Evolutionary conservation across 2,329 filamentous ascomycete species (phyloP).

Genomic region (Trichoderma harzianum): DNA sequence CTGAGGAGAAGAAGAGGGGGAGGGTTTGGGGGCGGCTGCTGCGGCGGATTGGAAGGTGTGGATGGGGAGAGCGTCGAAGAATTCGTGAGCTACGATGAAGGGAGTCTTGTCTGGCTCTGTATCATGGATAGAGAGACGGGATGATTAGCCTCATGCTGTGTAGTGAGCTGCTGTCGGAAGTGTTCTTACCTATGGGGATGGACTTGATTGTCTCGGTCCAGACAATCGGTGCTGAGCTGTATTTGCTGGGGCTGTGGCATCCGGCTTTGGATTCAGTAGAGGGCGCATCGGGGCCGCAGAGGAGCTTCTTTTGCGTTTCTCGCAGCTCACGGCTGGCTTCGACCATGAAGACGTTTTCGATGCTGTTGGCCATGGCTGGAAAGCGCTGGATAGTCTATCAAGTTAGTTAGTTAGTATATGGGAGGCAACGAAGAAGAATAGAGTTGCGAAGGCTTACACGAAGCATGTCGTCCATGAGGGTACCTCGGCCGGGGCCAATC

Average conservation of each 20-base stretch:
- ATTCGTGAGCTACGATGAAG: constrained; percentile 95
- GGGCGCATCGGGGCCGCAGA: constrained; percentile 69
- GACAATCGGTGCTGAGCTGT: constrained; percentile 68
- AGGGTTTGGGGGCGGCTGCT: constrained; percentile 26
- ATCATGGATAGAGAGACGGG: background rate
- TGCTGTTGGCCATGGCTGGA: constrained; percentile 67
- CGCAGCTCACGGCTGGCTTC: constrained; percentile 84
- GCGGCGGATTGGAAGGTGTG: constrained; percentile 83
- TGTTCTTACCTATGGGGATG: constrained; percentile 61
- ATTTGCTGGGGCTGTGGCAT: constrained; percentile 71
- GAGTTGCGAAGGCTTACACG: constrained; percentile 55
- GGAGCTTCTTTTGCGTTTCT: constrained; percentile 71
- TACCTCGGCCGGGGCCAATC: constrained; percentile 89
- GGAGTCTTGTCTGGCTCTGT: constrained; percentile 68
- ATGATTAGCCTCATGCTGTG: background rate
- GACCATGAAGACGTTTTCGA: constrained; percentile 89
- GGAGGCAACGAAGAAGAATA: too few species aligned
- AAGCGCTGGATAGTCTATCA: constrained; percentile 80
- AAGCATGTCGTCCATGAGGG: constrained; percentile 94
- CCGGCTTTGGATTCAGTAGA: constrained; percentile 71
- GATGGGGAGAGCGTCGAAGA: constrained; percentile 96
- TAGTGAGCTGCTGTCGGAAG: background rate
- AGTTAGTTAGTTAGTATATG: background rate
- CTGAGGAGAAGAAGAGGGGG: background rate
- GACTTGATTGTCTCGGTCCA: constrained; percentile 89